A percentile compares a stretch with the other conserved stretches of the same genome.
Conservation (phyloP, 495 filamentous ascomycete species). For the Entonaema liquescens region DNA sequence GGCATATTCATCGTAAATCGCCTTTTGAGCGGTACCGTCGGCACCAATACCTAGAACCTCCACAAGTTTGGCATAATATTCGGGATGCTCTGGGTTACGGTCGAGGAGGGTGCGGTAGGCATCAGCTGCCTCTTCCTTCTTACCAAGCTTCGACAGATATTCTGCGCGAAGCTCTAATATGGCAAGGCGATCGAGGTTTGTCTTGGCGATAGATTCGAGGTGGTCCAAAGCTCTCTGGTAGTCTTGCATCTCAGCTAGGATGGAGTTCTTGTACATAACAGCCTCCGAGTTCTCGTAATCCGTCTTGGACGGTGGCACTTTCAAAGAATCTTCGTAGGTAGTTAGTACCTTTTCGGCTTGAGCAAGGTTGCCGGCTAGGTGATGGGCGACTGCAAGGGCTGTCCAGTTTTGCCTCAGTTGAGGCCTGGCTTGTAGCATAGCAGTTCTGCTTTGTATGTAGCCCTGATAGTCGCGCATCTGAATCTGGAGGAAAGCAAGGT, state of each 20-base stretch:
- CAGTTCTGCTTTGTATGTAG: conserved; percentile 83
- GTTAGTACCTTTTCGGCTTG: conserved; percentile 91
- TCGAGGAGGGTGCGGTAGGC: conserved; percentile 84
- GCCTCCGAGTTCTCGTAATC: conserved; percentile 97
- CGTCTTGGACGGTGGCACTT: conserved; percentile 72
- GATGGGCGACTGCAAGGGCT: conserved; percentile 89
- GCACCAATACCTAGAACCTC: conserved; percentile 69
- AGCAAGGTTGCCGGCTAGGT: conserved; percentile 81
- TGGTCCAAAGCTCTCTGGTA: conserved; percentile 84
- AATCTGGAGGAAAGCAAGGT: conserved; percentile 90
- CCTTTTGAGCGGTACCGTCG: conserved; percentile 68
- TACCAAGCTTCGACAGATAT: conserved; percentile 80
- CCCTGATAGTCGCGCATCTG: conserved; percentile 97
- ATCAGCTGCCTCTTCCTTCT: conserved; percentile 80
- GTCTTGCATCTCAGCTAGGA: conserved; percentile 89
- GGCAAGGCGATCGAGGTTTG: conserved; percentile 84
- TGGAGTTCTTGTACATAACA: conserved; percentile 90
- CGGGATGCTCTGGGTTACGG: conserved; percentile 85
- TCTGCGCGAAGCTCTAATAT: conserved; percentile 88
- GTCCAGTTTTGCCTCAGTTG: conserved; percentile 92
- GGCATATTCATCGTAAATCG: conserved; percentile 82
- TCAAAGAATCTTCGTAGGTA: conserved; percentile 92
- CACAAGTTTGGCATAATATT: conserved; percentile 83
- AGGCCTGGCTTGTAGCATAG: conserved; percentile 85
- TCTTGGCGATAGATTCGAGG: conserved; percentile 76